These are phyloP conservation scores for Phytopythium aichiense DNA, from an alignment of 352 stramenopile genomes.

Conservation along the genomic window DNA sequence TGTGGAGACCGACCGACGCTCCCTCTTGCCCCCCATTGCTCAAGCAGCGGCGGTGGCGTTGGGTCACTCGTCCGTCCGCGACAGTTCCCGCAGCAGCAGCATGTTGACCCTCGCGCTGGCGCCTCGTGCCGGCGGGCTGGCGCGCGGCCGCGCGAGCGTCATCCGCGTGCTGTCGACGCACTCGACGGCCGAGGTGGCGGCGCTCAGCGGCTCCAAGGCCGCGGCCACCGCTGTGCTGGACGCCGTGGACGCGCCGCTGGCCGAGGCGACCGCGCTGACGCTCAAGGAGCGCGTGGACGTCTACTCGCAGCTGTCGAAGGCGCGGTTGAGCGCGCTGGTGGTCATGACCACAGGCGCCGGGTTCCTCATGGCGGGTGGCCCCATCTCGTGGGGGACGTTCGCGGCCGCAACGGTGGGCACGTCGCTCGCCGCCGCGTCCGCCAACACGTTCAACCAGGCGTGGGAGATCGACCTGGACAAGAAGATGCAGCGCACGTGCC, in stretches of 20 bases:
- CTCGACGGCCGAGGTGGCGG: constrained; percentile 38
- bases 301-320: constrained; percentile 94
- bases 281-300: constrained; percentile 65
- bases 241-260: constrained; percentile 14
- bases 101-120: constrained; percentile 23
- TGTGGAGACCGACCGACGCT: background rate
- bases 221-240: constrained; percentile 21
- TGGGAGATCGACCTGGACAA: constrained; percentile 94
- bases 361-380: constrained; percentile 95
- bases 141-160: constrained; percentile 17
- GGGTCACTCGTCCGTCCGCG: constrained; percentile 16
- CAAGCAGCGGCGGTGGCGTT: constrained; percentile 28
- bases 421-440: constrained; percentile 91
- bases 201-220: constrained; percentile 26
- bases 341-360: constrained; percentile 95
- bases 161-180: constrained; percentile 62
- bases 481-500: constrained; percentile 96
- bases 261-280: constrained; percentile 22
- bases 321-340: constrained; percentile 93
- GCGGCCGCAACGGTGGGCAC: constrained; percentile 92
- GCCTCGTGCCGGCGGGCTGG: constrained; percentile 9
- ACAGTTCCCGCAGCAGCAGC: background rate
- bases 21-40: constrained; percentile 10
- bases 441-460: constrained; percentile 98
- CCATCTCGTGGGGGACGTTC: constrained; percentile 88